Conservation (phyloP, 345 rosid species). For the Salix dunnii region DNA sequence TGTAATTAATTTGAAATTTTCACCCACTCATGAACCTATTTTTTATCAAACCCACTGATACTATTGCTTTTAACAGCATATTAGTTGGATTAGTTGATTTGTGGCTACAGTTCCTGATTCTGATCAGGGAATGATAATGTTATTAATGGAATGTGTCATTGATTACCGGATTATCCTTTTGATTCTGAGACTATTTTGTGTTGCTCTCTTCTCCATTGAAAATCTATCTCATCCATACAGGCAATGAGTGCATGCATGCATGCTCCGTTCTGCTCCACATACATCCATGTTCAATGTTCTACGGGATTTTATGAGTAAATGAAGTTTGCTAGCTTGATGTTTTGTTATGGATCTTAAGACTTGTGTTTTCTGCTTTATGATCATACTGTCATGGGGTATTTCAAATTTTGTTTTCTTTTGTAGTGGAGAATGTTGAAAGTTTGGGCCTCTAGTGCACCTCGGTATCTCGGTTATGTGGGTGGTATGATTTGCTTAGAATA, state of each 20-base stretch:
- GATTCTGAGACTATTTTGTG: background rate
- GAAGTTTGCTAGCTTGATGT: background rate
- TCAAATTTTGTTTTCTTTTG: background rate
- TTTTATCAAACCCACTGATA: background rate
- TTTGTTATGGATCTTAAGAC: background rate
- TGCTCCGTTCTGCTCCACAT: background rate
- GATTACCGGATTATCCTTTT: background rate
- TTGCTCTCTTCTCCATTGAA: background rate
- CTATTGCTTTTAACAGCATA: background rate
- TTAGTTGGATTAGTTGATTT: background rate
- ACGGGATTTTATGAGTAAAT: background rate
- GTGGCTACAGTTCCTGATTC: background rate
- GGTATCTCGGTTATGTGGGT: background rate
- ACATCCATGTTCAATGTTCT: background rate
- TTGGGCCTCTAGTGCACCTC: background rate
- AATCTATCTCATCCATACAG: background rate
- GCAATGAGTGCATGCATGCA: background rate
- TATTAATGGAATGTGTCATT: background rate
- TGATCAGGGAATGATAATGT: background rate
- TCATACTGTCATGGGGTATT: background rate
- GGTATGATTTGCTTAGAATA: background rate
- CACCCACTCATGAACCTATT: background rate
- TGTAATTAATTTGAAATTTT: background rate
- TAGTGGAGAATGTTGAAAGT: background rate
- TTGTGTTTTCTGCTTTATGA: background rate